Percentiles rank a stretch among this genome's conserved stretches.
phyloP scores from a whole-genome alignment of 306 rosid species.

The Citrullus mucosospermus region DNA sequence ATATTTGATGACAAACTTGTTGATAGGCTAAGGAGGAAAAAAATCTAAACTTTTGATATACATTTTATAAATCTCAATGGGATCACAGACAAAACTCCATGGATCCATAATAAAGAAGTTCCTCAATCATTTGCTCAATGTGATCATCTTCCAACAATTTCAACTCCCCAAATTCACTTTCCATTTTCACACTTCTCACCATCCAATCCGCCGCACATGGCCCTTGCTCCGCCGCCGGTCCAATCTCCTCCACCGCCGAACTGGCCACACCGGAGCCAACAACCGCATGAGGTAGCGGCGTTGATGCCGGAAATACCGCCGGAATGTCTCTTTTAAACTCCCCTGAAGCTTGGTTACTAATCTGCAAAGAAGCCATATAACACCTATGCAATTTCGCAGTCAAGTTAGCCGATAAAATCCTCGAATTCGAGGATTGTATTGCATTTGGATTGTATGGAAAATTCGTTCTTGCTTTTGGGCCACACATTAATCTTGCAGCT shows the following conservation, averaged over 20 bases:
- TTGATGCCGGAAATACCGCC: background rate
- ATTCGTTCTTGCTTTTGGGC: background rate
- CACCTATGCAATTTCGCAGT: constrained; percentile 4
- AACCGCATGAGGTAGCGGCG: background rate
- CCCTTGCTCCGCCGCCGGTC: background rate
- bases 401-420: background rate
- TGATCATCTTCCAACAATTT: constrained; percentile 5
- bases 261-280: background rate
- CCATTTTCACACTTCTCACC: background rate
- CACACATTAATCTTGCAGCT: constrained; percentile 9
- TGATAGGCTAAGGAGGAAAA: background rate
- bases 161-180: background rate
- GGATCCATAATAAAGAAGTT: constrained; percentile 5
- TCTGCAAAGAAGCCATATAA: constrained; percentile 4
- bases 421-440: background rate
- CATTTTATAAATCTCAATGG: background rate
- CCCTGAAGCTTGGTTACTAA: background rate
- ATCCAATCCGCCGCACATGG: background rate
- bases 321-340: background rate
- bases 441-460: background rate
- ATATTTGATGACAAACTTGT: background rate
- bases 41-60: background rate
- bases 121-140: constrained; percentile 9
- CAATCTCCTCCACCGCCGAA: background rate
- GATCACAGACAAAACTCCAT: background rate